These are phyloP conservation scores for Penicillium paneum DNA, from an alignment of 2,329 filamentous ascomycete species.

Conservation along the genomic window DNA sequence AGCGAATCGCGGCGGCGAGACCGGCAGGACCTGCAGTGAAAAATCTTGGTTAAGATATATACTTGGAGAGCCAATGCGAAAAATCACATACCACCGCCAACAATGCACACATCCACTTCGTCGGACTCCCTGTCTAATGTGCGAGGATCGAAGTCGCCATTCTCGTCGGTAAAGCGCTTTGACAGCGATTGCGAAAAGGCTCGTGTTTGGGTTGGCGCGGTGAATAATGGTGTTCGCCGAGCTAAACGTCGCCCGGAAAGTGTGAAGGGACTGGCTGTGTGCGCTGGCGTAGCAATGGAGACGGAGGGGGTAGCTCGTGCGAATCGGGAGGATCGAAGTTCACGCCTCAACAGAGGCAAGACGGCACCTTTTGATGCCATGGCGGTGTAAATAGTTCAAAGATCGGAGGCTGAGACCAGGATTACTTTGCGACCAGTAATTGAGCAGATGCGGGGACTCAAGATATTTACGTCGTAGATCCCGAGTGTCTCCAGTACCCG, in stretches of 20 bases:
- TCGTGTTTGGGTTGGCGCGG: constrained; percentile 33
- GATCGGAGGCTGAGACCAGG: neutral
- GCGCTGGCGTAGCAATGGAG: constrained; percentile 19
- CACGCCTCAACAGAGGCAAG: constrained; percentile 43
- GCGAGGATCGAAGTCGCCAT: constrained; percentile 63
- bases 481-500: constrained; percentile 21
- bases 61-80: neutral
- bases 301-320: constrained; percentile 28
- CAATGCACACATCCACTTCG: constrained; percentile 92
- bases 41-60: constrained; percentile 4
- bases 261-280: constrained; percentile 20
- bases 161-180: constrained; percentile 43
- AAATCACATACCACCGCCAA: constrained; percentile 68
- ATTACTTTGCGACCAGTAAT: constrained; percentile 11
- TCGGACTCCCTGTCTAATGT: constrained; percentile 82
- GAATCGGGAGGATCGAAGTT: constrained; percentile 33
- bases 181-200: constrained; percentile 46
- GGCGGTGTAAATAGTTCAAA: constrained; percentile 4
- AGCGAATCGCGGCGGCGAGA: constrained; percentile 83
- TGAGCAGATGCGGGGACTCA: constrained; percentile 3
- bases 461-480: constrained; percentile 6
- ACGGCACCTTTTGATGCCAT: constrained; percentile 44
- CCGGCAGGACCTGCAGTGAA: constrained; percentile 70
- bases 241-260: constrained; percentile 16
- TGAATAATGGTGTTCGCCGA: constrained; percentile 23